Base-by-base conservation (phyloP, 2,329 filamentous ascomycete species). In the Elsinoe australis region DNA sequence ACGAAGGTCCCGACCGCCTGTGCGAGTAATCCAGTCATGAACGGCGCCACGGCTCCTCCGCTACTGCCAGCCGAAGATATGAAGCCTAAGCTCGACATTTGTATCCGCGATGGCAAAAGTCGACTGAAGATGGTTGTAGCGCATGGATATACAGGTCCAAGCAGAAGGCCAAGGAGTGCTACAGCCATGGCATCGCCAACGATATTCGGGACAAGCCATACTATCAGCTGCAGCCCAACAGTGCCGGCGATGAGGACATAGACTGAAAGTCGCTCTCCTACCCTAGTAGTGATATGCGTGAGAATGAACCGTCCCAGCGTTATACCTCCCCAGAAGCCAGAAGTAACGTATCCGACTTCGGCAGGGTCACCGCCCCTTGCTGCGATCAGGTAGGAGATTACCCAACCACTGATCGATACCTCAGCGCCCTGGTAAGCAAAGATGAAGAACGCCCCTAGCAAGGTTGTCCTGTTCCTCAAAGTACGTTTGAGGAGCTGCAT, bases 401-500 rank as follows among this genome's bases (percentile, higher is more conserved):
- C 82, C 87, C 87, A 94, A 47, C 87, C 86, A 0, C 83, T 86
- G 54, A 90, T 85, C 10, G 81, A 82, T 12, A 94, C 86, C 65
- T 94, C 87, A 28, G 84, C 83, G 26, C 86, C 87, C 64, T 92
- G 85, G 63, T 94, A 94, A 19, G 81, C 79, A 62, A 94, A 92
- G 63, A 92, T 85, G 69, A 92, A 92, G 7, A 87, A 63, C 0
- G 86, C 82, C 2, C 85, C 85, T 0, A 92, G 72, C 1, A 92
- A 65, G 0, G 88, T 85, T 3, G 80, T 73, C 24, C 65, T 68
- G 55, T 72, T 74, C 50, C 67, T 67, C 24, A 80, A 56, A 2
- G 75, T 71, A 45, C 68, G 61, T 49, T 67, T 76, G 61, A 68
- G 71, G 58, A 64, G 69, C 66, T 61, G 75, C 62, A 52, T 70